These are phyloP conservation scores for Alternaria arborescens DNA, from an alignment of 2,329 filamentous ascomycete species.

Conservation along the genomic window DNA sequence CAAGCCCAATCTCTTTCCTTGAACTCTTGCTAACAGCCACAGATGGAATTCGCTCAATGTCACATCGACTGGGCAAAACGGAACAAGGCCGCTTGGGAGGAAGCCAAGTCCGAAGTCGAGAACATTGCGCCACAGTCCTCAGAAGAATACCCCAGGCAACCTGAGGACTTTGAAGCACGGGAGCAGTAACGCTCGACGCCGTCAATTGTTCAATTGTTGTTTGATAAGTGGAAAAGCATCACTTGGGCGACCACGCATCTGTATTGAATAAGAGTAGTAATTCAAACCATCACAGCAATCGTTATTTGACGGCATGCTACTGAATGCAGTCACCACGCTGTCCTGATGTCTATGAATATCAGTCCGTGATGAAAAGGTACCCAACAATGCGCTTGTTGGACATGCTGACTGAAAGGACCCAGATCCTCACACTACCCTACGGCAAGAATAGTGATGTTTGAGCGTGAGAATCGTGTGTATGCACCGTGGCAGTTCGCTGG, in stretches of 20 bases:
- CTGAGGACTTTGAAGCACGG: constrained; percentile 20
- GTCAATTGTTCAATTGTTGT: background rate
- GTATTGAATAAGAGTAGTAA: constrained; percentile 7
- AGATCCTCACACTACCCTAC: background rate
- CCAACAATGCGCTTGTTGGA: background rate
- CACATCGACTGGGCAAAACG: constrained; percentile 95
- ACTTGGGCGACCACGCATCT: background rate
- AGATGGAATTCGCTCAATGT: constrained; percentile 92
- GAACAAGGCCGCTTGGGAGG: constrained; percentile 90
- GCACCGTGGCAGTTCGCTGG: background rate
- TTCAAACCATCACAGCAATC: background rate
- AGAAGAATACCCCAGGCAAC: constrained; percentile 32
- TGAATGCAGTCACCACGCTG: background rate
- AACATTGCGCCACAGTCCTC: constrained; percentile 71
- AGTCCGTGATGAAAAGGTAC: background rate
- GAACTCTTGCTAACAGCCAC: constrained; percentile 8
- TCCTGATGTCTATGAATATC: background rate
- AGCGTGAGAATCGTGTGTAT: background rate
- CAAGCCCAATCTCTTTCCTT: background rate
- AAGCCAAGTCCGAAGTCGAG: constrained; percentile 83
- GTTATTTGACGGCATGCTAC: background rate
- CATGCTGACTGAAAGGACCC: background rate
- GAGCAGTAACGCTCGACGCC: background rate
- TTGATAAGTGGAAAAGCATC: background rate
- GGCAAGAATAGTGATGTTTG: background rate